Conservation (phyloP, 768 basidiomycete genomes). For the Cubamyces lactineus region DNA sequence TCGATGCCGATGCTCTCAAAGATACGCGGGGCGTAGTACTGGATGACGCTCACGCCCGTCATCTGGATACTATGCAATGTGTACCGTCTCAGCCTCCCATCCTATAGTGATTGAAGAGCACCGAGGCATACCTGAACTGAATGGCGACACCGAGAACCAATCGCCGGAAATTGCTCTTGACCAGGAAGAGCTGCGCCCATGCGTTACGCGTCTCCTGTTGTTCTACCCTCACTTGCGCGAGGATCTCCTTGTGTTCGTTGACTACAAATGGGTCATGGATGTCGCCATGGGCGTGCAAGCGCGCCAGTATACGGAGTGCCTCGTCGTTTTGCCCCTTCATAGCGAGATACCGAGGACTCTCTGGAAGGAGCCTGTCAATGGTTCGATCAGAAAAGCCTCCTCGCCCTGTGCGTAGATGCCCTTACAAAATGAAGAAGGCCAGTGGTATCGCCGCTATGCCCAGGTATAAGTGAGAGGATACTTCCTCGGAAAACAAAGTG, state of each 20-base stretch:
- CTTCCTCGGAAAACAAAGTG: background rate
- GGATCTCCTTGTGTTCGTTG: constrained; percentile 31
- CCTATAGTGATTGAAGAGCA: constrained; percentile 25
- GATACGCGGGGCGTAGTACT: constrained; percentile 31
- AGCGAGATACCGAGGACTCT: constrained; percentile 55
- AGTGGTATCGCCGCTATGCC: constrained; percentile 27
- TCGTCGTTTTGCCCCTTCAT: constrained; percentile 54
- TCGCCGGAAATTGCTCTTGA: constrained; percentile 50
- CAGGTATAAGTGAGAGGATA: background rate
- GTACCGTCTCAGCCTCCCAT: constrained; percentile 36
- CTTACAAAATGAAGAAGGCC: constrained; percentile 49
- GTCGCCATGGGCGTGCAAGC: constrained; percentile 56
- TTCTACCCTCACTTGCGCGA: constrained; percentile 28
- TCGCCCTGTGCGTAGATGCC: background rate
- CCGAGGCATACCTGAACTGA: constrained; percentile 24
- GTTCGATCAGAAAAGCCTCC: constrained; percentile 14
- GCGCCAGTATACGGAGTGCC: constrained; percentile 45
- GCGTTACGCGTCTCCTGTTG: constrained; percentile 27
- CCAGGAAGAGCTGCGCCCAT: constrained; percentile 45
- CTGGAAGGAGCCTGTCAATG: constrained; percentile 25
- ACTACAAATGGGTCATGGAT: constrained; percentile 50
- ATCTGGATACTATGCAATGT: constrained; percentile 58
- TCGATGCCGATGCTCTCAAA: constrained; percentile 27
- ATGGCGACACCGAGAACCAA: constrained; percentile 44
- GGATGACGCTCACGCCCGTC: constrained; percentile 59